Evolutionary conservation across 257 asterid species (phyloP).

Genomic region (Linaria vulgaris): DNA sequence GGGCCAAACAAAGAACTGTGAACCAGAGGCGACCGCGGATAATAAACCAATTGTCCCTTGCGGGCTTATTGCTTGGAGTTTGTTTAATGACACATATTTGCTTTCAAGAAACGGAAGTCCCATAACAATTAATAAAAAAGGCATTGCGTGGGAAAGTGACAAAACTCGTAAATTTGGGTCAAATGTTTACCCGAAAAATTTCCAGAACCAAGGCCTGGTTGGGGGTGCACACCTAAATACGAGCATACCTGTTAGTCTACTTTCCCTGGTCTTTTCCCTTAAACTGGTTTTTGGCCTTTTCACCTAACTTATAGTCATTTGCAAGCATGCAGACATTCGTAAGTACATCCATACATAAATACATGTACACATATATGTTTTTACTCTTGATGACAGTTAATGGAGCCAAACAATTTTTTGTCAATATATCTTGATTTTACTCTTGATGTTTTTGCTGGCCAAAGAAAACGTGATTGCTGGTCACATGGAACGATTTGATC

Average conservation of each 20-base stretch:
- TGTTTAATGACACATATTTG: conserved; percentile 76
- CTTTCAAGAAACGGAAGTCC: conserved; percentile 40
- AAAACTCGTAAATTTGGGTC: conserved; percentile 60
- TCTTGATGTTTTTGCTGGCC: too few relatives aligned
- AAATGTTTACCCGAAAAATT: conserved; percentile 67
- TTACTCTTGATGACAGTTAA: too few relatives aligned
- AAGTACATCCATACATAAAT: too few relatives aligned
- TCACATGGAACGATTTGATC: too few relatives aligned
- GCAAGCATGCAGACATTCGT: too few relatives aligned
- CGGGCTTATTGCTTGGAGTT: conserved; percentile 97
- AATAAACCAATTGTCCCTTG: conserved; percentile 66
- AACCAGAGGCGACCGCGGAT: conserved; percentile 46
- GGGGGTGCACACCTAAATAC: conserved; percentile 72
- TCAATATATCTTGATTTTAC: too few relatives aligned
- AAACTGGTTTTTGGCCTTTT: not conserved
- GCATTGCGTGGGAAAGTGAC: conserved; percentile 81
- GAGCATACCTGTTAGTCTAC: conserved; percentile 62
- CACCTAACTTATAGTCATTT: too few relatives aligned
- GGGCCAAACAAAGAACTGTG: conserved; percentile 40
- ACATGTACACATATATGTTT: too few relatives aligned
- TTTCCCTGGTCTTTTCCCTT: conserved; percentile 9
- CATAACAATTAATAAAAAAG: conserved; percentile 58
- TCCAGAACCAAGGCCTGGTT: conserved; percentile 54
- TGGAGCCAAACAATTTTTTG: too few relatives aligned
- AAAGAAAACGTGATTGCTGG: too few relatives aligned